Base-by-base conservation (phyloP, 345 rosid species). In the Kandelia obovata region DNA sequence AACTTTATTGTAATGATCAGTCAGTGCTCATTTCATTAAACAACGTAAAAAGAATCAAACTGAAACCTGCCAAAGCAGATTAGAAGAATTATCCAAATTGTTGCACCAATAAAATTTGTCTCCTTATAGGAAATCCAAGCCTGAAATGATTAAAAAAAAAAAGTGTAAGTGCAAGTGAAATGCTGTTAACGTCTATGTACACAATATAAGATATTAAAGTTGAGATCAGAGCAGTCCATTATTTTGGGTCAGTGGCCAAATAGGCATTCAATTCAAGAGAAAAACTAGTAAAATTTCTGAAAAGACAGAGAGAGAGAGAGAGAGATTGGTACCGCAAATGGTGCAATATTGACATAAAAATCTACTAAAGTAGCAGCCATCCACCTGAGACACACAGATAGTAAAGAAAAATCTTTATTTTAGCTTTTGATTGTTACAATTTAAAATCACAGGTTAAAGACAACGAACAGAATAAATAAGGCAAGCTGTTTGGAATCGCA, bases 91-190 rank as follows among this genome's bases (percentile, higher is more conserved):
- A 86, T 65, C 96, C 96, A 90, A 60, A 85, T 39, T 53, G 81
- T 39, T 28, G 87, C 75, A 61, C 69, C 68, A 47, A 82, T 27
- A 77, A 73, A 73, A 58, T 79, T 83, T 2, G 86, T 35, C 71
- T 87, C 93, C 83, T 86, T 90, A 83, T 89, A 92, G 59, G 67
- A 81, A 67, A 87, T 74, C 98, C 96, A 92, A n/a, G 77, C 84
- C 98, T 90, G 74, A 60, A 17, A 56, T 8, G 31, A 27, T 25
- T 31, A 67, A 28, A 62, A 62, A 13, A 61, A 1, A 61, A 28
- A 62, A 39, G 8, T 32, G 49, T 35, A 47, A 43, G 49, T 43
- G 17, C 47, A 39, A 39, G 15, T 39, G 47, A 39, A 39, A 39
- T 39, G 47, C 47, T 2, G 47, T 39, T 39, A 39, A 39, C 3